Base-by-base conservation (phyloP, 768 basidiomycete genomes). In the Tephrocybe sp. region DNA sequence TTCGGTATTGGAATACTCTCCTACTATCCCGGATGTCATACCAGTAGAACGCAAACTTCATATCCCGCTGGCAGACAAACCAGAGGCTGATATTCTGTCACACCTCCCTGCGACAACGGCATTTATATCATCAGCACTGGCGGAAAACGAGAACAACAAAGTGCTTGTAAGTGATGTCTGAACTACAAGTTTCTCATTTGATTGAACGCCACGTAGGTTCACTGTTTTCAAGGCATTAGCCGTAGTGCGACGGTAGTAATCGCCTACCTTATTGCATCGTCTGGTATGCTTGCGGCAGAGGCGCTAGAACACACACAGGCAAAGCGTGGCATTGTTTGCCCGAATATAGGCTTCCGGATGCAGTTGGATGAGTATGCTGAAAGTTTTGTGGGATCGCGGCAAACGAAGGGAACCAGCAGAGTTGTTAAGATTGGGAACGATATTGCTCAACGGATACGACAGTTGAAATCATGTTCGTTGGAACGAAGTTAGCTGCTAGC, bases 141-240 rank as follows among this genome's bases (percentile, higher is more conserved):
- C 62, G 35, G 66, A 68, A 25, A 59, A 69, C 43, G 57, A 66
- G 22, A 59, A 57, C 5, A 73, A 75, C 51, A 71, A 65, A 60
- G 67, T 75, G 15, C 61, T 75, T 40, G 73, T 75, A 57, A 57
- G 67, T 53, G 22, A 16, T 49, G 7, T 22, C 15, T 9, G 16
- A 16, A 31, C 43, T 8, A 22, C 32, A 26, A 24, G 5, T 35
- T 12, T 9, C 18, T 28, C 24, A 4, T 16, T 7, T 31, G 12
- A 27, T 37, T 50, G 15, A 12, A 46, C 25, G 5, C 56, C 9
- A 21, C n/a, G 25, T 44, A 89, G 87, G 86, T 91, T 11, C 89
- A 92, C 64, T 91, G 89, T 62, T 65, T 82, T 32, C 81, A 83
- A 65, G 89, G 89, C 34, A 76, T 89, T 50, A 87, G 86, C 57